These are phyloP conservation scores for Chlamydomonas reinhardtii DNA, from an alignment of 163 green algal species.

Conservation along the genomic window DNA sequence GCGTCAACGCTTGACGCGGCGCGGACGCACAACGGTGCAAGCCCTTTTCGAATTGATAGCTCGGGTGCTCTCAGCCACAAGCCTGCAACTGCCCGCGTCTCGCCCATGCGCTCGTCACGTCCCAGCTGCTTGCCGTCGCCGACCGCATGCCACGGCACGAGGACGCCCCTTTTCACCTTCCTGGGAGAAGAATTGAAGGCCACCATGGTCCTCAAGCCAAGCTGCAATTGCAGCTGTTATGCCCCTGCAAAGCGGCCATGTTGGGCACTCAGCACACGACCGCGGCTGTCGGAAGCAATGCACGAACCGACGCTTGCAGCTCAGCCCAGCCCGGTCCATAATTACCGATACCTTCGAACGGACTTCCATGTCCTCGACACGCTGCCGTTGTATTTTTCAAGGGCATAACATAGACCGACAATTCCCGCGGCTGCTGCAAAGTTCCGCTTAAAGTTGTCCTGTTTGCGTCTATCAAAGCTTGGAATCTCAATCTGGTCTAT, in stretches of 20 bases:
- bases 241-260: slow-evolving; percentile 52
- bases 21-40: no score
- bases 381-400: slow-evolving; percentile 56
- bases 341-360: slow-evolving; percentile 24
- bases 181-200: slow-evolving; percentile 67
- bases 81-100: no score
- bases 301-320: neutral
- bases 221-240: slow-evolving; percentile 61
- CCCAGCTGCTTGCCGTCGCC: no score
- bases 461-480: slow-evolving; percentile 20
- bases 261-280: neutral
- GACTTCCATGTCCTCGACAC: slow-evolving; percentile 38
- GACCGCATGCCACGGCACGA: no score
- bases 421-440: slow-evolving; percentile 21
- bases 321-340: no score
- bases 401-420: slow-evolving; percentile 11
- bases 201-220: slow-evolving; percentile 73
- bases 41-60: no score
- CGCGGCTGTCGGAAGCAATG: neutral
- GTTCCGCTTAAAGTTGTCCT: slow-evolving; percentile 19
- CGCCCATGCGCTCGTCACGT: no score
- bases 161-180: slow-evolving; percentile 57
- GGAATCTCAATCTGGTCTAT: slow-evolving; percentile 48
- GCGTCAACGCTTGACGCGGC: no score
- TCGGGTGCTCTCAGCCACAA: no score